A percentile compares a stretch with the other conserved stretches of the same genome.
phyloP scores from a whole-genome alignment of 768 basidiomycete genomes.

The Psilocybe cubensis region DNA sequence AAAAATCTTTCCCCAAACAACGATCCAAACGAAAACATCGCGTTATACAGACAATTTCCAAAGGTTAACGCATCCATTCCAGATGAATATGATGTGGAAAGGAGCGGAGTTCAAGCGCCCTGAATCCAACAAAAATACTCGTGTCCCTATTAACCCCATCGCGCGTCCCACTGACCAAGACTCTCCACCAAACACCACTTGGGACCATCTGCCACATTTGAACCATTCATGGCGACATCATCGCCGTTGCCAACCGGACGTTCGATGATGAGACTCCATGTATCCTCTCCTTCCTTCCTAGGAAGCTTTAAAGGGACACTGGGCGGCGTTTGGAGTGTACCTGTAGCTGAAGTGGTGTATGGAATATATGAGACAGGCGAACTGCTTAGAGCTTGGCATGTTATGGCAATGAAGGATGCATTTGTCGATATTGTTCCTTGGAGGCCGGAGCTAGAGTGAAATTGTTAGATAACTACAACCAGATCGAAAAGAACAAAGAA shows the following conservation, averaged over 20 bases:
- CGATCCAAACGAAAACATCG: too few species aligned
- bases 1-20: too few species aligned
- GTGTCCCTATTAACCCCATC: constrained; percentile 36
- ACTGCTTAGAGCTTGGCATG: constrained; percentile 43
- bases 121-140: too few species aligned
- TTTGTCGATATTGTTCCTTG: not conserved
- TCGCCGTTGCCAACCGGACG: constrained; percentile 37
- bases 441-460: constrained; percentile 6
- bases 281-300: constrained; percentile 56
- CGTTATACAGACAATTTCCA: too few species aligned
- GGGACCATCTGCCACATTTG: constrained; percentile 4
- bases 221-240: constrained; percentile 47
- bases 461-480: not conserved
- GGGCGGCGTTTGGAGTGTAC: constrained; percentile 31
- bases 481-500: not conserved
- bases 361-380: constrained; percentile 60
- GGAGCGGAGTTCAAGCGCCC: too few species aligned
- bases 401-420: constrained; percentile 43
- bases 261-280: constrained; percentile 46
- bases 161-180: constrained; percentile 39
- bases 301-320: constrained; percentile 50
- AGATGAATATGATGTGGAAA: too few species aligned
- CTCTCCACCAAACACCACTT: constrained; percentile 52
- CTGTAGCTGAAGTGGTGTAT: constrained; percentile 14
- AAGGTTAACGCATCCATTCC: too few species aligned